Conservation (phyloP, 164 flowering plant genomes). For the Aristolochia fimbriata region DNA sequence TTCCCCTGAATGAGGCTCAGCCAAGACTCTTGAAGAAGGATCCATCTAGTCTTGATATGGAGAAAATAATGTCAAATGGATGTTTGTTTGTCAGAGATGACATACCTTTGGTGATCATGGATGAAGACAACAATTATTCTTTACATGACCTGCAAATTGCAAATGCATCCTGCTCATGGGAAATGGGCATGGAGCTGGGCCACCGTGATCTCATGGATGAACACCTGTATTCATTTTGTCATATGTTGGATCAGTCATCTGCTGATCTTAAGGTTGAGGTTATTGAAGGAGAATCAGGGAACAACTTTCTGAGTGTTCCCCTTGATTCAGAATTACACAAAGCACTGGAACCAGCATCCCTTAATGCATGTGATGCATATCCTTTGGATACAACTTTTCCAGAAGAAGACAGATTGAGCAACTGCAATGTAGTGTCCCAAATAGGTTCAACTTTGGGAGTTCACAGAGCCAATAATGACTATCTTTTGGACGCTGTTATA, state of each 20-base stretch:
- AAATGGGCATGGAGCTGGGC: neutral
- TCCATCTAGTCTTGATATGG: no score
- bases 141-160: no score
- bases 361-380: constrained; percentile 6
- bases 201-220: neutral
- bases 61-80: no score
- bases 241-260: constrained; percentile 12
- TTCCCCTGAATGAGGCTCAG: no score
- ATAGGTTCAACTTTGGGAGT: constrained; percentile 10
- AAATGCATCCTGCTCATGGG: neutral
- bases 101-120: neutral
- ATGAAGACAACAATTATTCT: no score
- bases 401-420: constrained; percentile 12
- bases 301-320: constrained; percentile 27
- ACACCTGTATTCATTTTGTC: neutral
- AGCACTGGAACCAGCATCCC: constrained; percentile 36
- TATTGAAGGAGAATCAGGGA: constrained; percentile 1
- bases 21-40: no score
- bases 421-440: constrained; percentile 11
- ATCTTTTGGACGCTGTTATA: constrained; percentile 45
- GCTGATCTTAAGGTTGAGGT: constrained; percentile 10
- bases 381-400: constrained; percentile 9
- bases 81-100: constrained; percentile 6
- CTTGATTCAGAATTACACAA: constrained; percentile 37
- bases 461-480: constrained; percentile 14